Conservation (phyloP, 1,284 basidiomycete species). For the Afroboletus lepidellus region DNA sequence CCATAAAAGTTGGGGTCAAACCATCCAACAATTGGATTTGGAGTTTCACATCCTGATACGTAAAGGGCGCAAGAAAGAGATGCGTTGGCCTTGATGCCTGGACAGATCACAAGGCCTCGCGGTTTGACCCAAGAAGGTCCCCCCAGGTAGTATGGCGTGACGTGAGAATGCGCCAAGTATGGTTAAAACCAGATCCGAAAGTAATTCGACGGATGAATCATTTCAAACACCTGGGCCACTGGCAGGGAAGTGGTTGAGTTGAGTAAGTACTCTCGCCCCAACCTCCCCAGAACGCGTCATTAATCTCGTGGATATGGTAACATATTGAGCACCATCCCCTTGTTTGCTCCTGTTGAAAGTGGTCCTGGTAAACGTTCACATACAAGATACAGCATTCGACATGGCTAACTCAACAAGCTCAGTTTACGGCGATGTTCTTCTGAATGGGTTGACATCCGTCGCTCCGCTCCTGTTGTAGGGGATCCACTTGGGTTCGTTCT, state of each 20-base stretch:
- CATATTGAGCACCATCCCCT: not conserved
- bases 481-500: slow-evolving; percentile 89
- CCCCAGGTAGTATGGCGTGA: no score
- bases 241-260: not conserved
- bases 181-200: not conserved
- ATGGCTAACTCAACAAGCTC: not conserved
- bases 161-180: not conserved
- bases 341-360: not conserved
- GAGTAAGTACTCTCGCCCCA: not conserved
- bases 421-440: slow-evolving; percentile 44
- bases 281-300: not conserved
- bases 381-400: not conserved
- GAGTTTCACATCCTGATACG: no score
- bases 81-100: no score
- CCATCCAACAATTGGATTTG: no score
- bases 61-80: no score
- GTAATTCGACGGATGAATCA: not conserved
- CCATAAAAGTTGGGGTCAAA: no score
- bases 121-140: no score
- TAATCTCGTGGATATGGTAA: not conserved
- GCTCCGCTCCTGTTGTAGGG: slow-evolving; percentile 63
- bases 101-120: no score
- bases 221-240: not conserved
- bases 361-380: not conserved
- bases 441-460: slow-evolving; percentile 59